phyloP scores from a whole-genome alignment of 257 asterid genomes.

The Nicotiana noctiflora region DNA sequence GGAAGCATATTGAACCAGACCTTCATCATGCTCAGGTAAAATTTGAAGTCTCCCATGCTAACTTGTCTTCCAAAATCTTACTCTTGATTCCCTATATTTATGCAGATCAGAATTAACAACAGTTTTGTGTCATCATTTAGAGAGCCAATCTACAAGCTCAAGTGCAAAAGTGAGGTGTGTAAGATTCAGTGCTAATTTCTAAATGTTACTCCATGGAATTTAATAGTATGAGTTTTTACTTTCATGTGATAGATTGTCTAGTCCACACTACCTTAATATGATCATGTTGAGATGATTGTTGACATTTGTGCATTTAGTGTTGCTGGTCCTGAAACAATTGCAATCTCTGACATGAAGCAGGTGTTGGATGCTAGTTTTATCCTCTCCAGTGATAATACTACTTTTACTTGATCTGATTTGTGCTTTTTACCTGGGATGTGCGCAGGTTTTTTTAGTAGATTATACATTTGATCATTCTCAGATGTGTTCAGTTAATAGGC shows the following conservation, averaged over 20 bases:
- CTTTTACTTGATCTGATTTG: background rate
- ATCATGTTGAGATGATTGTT: background rate
- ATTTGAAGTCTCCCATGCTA: constrained; percentile 14
- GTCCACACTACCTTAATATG: background rate
- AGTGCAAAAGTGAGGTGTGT: constrained; percentile 88
- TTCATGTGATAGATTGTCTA: background rate
- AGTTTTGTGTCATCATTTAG: constrained; percentile 97
- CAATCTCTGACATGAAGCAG: background rate
- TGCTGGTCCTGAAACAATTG: background rate
- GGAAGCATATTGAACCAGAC: constrained; percentile 96
- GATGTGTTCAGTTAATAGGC: background rate
- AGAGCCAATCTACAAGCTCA: constrained; percentile 98
- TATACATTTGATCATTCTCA: background rate
- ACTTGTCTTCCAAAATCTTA: constrained; percentile 19
- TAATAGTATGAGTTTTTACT: background rate
- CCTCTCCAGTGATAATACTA: background rate
- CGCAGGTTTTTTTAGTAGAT: background rate
- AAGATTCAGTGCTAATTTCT: background rate
- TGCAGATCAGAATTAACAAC: constrained; percentile 98
- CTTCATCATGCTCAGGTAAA: constrained; percentile 99
- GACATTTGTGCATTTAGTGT: background rate
- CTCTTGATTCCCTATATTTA: constrained; percentile 32
- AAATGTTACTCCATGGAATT: background rate
- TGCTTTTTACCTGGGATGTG: background rate
- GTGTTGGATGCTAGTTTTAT: background rate